Evolutionary conservation across 192 early-diverging fungal genomes (phyloP), one percentile per base, ranked within the genome.

Genomic region (Lunasporangiospora selenospora): DNA sequence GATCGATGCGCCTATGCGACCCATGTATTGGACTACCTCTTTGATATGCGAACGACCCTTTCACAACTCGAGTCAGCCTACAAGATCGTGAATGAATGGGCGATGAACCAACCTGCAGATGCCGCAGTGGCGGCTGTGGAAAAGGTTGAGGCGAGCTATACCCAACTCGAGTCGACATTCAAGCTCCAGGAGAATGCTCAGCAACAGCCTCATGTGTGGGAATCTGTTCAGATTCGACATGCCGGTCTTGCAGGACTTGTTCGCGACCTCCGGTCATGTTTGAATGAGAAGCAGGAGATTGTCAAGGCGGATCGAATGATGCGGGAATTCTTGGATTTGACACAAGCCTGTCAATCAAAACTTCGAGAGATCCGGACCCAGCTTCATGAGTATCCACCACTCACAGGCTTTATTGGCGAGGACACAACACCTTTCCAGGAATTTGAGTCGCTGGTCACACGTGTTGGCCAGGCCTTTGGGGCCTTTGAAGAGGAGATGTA

Each of bases 151-250:
- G 18, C 13, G 10, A 57, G 54, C 23, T 32, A 40, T 0, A 46
- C 33, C 2, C 54, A 63, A n/a, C 23, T 73, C 1, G 69, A 73
- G 36, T 21, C 53, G 13, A 46, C 59, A 3, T 58, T 58, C 55
- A 73, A 62, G 32, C 19, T 13, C 45, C 23, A 15, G 16, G 40
- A 32, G 3, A 48, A 51, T 36, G n/a, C n/a, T n/a, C n/a, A n/a
- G n/a, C 13, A 40, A 6, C 53, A 45, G n/a, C 54, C 69, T 9
- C 6, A 21, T 12, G 60, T 73, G 8, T 73, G 69, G 69, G 69
- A 73, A 8, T 62, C 69, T 6, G 58, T 73, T 23, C 69, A 73
- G 41, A 47, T 58, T 36, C 45, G 69, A 9, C 69, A 73, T 53
- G 42, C 42, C 11, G 69, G 60, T 13, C 43, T 73, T 13, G n/a